phyloP scores from a whole-genome alignment of 345 rosid genomes.

The Citrus maxima region DNA sequence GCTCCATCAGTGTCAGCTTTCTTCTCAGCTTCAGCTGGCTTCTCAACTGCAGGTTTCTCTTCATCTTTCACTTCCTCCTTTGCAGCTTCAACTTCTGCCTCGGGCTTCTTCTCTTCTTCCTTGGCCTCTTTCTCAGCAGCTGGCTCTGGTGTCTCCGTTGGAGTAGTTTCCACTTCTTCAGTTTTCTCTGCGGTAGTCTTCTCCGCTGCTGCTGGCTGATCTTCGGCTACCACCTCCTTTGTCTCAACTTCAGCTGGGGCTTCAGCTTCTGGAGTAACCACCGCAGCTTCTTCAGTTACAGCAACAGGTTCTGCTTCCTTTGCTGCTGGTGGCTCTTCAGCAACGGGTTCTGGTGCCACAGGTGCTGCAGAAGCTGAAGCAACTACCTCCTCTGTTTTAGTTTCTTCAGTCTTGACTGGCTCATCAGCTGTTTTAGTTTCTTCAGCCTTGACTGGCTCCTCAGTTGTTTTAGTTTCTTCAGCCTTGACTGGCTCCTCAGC shows the following conservation, averaged over 20 bases:
- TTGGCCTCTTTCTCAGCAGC: slow-evolving; percentile 13
- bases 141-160: neutral
- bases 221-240: slow-evolving; percentile 28
- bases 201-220: slow-evolving; percentile 12
- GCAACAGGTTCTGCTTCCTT: slow-evolving; percentile 16
- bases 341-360: slow-evolving; percentile 7
- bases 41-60: slow-evolving; percentile 13
- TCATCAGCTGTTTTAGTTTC: slow-evolving; percentile 24
- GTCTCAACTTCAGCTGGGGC: slow-evolving; percentile 24
- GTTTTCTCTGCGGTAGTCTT: slow-evolving; percentile 12
- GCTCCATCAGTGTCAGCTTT: slow-evolving; percentile 20
- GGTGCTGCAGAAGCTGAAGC: slow-evolving; percentile 2
- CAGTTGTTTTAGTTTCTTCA: slow-evolving; percentile 9
- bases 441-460: slow-evolving; percentile 8
- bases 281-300: slow-evolving; percentile 17
- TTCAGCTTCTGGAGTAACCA: slow-evolving; percentile 23
- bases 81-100: slow-evolving; percentile 24
- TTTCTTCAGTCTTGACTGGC: slow-evolving; percentile 2
- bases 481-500: slow-evolving; percentile 25
- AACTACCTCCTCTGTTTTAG: slow-evolving; percentile 22
- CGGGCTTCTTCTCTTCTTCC: slow-evolving; percentile 21
- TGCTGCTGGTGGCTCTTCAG: slow-evolving; percentile 1
- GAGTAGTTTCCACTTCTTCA: slow-evolving; percentile 17
- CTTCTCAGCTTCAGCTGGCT: neutral
- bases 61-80: slow-evolving; percentile 28